These are phyloP conservation scores for Beauveria sp. DNA, from an alignment of 2,329 filamentous ascomycete species.

Conservation along the genomic window DNA sequence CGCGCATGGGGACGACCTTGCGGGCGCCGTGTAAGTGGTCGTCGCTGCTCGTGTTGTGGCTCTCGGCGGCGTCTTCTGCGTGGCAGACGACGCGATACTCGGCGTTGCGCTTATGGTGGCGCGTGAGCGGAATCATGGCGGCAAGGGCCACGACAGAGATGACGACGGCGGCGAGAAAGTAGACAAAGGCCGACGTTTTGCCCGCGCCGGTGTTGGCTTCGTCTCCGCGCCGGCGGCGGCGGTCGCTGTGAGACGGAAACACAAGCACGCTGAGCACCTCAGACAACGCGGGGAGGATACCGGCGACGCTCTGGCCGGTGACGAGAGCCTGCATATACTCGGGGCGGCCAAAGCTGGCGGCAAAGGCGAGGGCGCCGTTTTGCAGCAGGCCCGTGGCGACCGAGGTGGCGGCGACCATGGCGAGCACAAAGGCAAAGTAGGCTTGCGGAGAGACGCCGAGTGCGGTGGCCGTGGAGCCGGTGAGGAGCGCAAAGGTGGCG, in stretches of 20 bases:
- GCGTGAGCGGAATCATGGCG: constrained; percentile 67
- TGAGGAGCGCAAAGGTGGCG: constrained; percentile 67
- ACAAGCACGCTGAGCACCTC: constrained; percentile 77
- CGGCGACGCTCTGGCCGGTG: constrained; percentile 86
- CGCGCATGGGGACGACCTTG: constrained; percentile 46
- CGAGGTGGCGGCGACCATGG: constrained; percentile 73
- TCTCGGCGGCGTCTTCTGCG: constrained; percentile 14
- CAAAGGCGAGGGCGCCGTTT: constrained; percentile 91
- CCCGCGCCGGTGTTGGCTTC: constrained; percentile 20
- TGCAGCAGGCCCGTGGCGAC: constrained; percentile 79
- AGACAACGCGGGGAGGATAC: constrained; percentile 78
- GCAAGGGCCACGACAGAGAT: constrained; percentile 64
- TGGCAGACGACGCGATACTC: constrained; percentile 33
- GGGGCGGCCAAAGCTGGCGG: constrained; percentile 71
- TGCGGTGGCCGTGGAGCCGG: constrained; percentile 68
- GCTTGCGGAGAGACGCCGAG: constrained; percentile 49
- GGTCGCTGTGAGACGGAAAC: constrained; percentile 39
- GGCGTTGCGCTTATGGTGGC: constrained; percentile 47
- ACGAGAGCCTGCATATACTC: constrained; percentile 97
- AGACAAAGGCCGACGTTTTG: constrained; percentile 66
- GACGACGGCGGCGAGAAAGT: constrained; percentile 79
- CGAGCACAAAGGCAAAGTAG: constrained; percentile 77
- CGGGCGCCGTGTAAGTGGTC: constrained; percentile 43
- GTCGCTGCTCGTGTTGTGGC: constrained; percentile 44
- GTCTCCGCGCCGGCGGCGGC: neutral